These are phyloP conservation scores for Candida glucosophila DNA, from an alignment of 1,139 yeast genomes.

Conservation along the genomic window DNA sequence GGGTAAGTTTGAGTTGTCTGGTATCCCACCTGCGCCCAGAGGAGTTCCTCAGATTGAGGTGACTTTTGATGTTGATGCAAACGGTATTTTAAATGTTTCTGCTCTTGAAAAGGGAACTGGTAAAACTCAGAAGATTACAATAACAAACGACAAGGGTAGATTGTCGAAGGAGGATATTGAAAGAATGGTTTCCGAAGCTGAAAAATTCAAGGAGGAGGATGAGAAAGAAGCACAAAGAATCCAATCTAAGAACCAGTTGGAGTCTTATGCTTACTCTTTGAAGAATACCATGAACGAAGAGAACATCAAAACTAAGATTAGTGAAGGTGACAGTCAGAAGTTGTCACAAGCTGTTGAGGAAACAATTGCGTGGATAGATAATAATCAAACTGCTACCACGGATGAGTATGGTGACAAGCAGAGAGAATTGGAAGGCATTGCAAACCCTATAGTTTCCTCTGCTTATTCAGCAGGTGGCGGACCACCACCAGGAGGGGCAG, in stretches of 20 bases:
- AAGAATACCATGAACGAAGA: slow-evolving; percentile 50
- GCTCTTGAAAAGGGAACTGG: slow-evolving; percentile 96
- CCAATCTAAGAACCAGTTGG: slow-evolving; percentile 72
- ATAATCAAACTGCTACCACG: slow-evolving; percentile 68
- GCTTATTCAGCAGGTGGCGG: slow-evolving; percentile 61
- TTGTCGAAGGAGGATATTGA: slow-evolving; percentile 41
- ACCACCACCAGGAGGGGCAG: slow-evolving; percentile 23
- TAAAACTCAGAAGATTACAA: slow-evolving; percentile 31
- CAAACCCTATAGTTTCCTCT: slow-evolving; percentile 83
- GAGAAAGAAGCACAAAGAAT: slow-evolving; percentile 30
- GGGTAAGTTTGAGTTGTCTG: slow-evolving; percentile 89
- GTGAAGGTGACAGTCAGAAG: slow-evolving; percentile 39
- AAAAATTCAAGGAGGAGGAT: slow-evolving; percentile 31
- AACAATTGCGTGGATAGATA: slow-evolving; percentile 73
- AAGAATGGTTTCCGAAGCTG: slow-evolving; percentile 41
- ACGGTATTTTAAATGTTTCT: slow-evolving; percentile 88
- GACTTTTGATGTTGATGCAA: slow-evolving; percentile 86
- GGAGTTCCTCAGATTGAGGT: slow-evolving; percentile 97
- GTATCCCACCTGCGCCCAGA: slow-evolving; percentile 97
- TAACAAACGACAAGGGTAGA: slow-evolving; percentile 41
- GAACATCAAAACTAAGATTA: slow-evolving; percentile 43
- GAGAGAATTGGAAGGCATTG: slow-evolving; percentile 80
- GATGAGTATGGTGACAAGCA: slow-evolving; percentile 77
- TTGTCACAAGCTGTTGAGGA: slow-evolving; percentile 70
- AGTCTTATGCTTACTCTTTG: slow-evolving; percentile 79